phyloP scores from a whole-genome alignment of 139 green algal species.

The Tetraselmis striata region DNA sequence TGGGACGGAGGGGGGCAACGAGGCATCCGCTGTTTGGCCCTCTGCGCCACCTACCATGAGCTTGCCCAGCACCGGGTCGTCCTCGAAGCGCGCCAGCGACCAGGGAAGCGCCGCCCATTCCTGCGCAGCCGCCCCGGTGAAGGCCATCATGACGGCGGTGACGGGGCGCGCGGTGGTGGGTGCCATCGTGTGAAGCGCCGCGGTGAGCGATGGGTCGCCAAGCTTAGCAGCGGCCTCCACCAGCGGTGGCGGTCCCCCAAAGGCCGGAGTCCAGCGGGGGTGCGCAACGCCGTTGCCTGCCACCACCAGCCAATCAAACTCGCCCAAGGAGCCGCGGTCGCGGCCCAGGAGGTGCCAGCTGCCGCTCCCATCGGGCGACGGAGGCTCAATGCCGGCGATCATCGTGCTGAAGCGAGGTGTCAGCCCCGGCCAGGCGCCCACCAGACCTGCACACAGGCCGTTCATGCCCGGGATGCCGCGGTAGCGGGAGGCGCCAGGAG shows the following conservation, averaged over 20 bases:
- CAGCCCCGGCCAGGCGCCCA: not conserved
- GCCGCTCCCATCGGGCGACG: not conserved
- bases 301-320: slow-evolving; percentile 4
- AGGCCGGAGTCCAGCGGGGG: not conserved
- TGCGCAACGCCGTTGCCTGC: not conserved
- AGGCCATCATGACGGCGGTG: slow-evolving; percentile 2
- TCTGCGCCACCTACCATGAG: not conserved
- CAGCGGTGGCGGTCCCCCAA: not conserved
- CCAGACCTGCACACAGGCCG: not conserved
- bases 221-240: not conserved
- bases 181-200: not conserved
- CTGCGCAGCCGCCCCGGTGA: not conserved
- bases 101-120: not conserved
- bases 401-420: not conserved
- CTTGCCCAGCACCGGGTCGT: not conserved
- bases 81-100: not conserved
- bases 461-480: not conserved
- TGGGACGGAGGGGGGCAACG: too few relatives aligned
- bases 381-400: not conserved
- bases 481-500: not conserved
- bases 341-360: not conserved
- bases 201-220: not conserved
- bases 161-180: not conserved
- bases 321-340: not conserved
- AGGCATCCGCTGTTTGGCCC: not conserved